Evolutionary conservation across 441 rosid genomes (phyloP).

Genomic region (Mallotus repandus): DNA sequence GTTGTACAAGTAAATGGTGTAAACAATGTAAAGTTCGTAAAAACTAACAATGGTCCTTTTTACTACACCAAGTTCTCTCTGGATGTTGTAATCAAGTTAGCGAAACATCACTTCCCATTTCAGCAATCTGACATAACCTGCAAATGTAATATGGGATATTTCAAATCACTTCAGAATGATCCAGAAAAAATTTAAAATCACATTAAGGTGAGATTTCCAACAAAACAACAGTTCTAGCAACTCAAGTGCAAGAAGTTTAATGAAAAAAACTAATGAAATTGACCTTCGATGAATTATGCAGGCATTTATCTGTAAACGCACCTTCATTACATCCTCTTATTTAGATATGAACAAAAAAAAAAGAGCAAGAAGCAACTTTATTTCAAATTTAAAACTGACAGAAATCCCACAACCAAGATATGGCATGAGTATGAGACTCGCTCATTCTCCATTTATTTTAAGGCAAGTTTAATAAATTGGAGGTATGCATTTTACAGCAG

Average conservation of each 20-base stretch:
- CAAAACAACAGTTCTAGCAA: not conserved
- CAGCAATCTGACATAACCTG: slow-evolving; percentile 1
- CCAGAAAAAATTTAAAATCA: not conserved
- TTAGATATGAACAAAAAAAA: not conserved
- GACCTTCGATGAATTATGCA: no score
- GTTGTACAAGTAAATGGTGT: not conserved
- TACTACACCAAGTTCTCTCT: not conserved
- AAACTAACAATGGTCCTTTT: not conserved
- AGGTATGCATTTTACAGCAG: no score
- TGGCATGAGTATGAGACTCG: no score
- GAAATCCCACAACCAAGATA: not conserved
- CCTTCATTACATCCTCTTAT: not conserved
- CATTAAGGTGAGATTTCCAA: not conserved
- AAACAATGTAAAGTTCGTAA: not conserved
- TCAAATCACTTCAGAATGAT: no score
- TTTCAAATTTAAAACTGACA: not conserved
- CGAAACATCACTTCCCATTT: not conserved
- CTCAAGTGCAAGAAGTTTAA: no score
- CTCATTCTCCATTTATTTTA: no score
- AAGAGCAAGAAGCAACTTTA: not conserved
- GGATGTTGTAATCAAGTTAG: not conserved
- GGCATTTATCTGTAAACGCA: not conserved
- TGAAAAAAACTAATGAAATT: not conserved
- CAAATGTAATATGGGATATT: not conserved
- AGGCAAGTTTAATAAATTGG: no score